phyloP scores from a whole-genome alignment of 805 yeast species.

The Kuraishia hungarica region DNA sequence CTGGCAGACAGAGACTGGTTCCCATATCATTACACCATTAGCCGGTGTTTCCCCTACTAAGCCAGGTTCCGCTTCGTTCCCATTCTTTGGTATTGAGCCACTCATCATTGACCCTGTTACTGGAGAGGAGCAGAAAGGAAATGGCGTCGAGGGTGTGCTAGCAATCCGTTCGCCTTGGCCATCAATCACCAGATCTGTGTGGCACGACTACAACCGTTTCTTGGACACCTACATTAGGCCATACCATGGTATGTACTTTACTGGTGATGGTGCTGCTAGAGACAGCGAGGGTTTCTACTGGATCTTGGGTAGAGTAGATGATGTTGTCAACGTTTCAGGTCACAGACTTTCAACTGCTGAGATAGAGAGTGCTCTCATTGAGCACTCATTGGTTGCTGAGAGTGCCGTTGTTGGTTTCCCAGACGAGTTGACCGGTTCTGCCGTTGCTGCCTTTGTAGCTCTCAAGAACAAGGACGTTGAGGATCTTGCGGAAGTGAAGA shows the following conservation, averaged over 20 bases:
- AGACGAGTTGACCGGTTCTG: slow-evolving; percentile 82
- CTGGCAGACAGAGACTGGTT: slow-evolving; percentile 87
- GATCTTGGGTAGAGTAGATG: slow-evolving; percentile 84
- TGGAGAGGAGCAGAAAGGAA: slow-evolving; percentile 61
- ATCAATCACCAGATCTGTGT: slow-evolving; percentile 75
- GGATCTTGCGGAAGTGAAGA: slow-evolving; percentile 46
- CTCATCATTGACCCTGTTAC: slow-evolving; percentile 65
- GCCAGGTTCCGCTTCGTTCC: slow-evolving; percentile 81
- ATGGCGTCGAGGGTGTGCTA: slow-evolving; percentile 74
- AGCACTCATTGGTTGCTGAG: slow-evolving; percentile 63
- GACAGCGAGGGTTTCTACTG: slow-evolving; percentile 80
- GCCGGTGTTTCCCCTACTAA: slow-evolving; percentile 75
- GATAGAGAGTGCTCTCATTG: slow-evolving; percentile 75
- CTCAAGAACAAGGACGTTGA: slow-evolving; percentile 39
- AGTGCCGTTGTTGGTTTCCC: slow-evolving; percentile 79
- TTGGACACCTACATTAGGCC: slow-evolving; percentile 79
- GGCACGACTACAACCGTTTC: slow-evolving; percentile 67
- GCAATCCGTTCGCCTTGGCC: slow-evolving; percentile 76
- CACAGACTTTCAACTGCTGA: slow-evolving; percentile 87
- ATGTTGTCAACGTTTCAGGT: slow-evolving; percentile 81
- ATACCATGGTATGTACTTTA: slow-evolving; percentile 74
- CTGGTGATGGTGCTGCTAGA: slow-evolving; percentile 88
- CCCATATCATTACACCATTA: slow-evolving; percentile 69
- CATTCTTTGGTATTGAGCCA: slow-evolving; percentile 76
- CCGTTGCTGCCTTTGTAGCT: slow-evolving; percentile 76